Base-by-base conservation (phyloP, 306 rosid genomes). In the Quercus agrifolia region DNA sequence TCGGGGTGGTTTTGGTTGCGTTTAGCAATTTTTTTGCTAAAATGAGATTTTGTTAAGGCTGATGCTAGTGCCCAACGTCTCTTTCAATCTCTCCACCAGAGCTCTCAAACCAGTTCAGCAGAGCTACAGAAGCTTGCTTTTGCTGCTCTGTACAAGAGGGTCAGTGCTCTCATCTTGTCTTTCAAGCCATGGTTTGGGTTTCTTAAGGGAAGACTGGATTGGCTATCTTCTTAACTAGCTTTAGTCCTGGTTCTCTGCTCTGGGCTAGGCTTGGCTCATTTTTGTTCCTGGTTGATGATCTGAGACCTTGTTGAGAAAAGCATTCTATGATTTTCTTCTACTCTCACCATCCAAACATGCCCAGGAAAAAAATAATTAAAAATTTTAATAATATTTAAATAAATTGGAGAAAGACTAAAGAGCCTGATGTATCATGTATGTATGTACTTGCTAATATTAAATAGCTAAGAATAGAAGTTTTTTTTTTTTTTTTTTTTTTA, bases 291-390 rank as follows among this genome's bases (percentile, higher is more conserved):
- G 46, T 76, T 70, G 5, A 6, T 44, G 82, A 74, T 80, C 77
- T 87, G 91, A 58, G 99, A 95, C 83, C 98, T 82, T 68, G 97
- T 91, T 71, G 96, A 92, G 63, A 95, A 96, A 30, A 96, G 96
- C 99, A 95, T 95, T 90, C 35, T 86, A 20, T 55, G 35, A 7
- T 12, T 38, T 38, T 38, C 46, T 38, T 6, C 12, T 71, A 77
- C 80, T 62, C 73, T 71, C 64, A 52, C 81, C 81, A 31, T 23
- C 31, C 31, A 59, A 72, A 80, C 91, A 89, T 90, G 70, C 81
- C 88, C 85, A 77, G 76, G 74, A 82, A 28, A 73, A 38, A 38
- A 38, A 38, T 8, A 38, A 38, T 35, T 38, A 6, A 38, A 1
- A 38, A 6, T 6, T 38, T 35, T 35, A 35, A 6, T 6, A 35